A percentile compares a stretch with the other conserved stretches of the same genome.
phyloP scores from a whole-genome alignment of 306 rosid species.

The Bauhinia variegata region DNA sequence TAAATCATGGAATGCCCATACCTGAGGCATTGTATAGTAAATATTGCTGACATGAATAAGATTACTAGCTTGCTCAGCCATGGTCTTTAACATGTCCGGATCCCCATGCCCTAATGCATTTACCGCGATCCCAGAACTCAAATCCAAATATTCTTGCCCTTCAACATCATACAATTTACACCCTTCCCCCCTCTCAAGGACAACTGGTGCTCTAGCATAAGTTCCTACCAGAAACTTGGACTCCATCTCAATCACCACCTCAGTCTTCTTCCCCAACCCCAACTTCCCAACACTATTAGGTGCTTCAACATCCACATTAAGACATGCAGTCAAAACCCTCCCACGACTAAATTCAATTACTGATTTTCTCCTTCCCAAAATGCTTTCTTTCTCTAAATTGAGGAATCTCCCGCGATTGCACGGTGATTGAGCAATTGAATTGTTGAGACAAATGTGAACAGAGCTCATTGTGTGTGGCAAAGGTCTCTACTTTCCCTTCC shows the following conservation, averaged over 20 bases:
- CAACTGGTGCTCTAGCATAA: conserved; percentile 79
- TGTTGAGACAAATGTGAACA: conserved; percentile 31
- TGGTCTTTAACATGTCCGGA: conserved; percentile 76
- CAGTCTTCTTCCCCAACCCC: conserved; percentile 36
- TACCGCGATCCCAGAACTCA: conserved; percentile 81
- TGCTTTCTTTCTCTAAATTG: conserved; percentile 7
- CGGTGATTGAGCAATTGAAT: conserved; percentile 37
- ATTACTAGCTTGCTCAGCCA: conserved; percentile 62
- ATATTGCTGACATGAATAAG: conserved; percentile 89
- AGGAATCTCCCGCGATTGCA: conserved; percentile 21
- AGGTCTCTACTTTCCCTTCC: too few relatives aligned
- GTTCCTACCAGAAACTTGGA: conserved; percentile 70
- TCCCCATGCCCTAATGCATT: conserved; percentile 86
- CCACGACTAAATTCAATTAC: conserved; percentile 7
- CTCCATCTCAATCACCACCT: conserved; percentile 71
- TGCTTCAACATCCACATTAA: conserved; percentile 42
- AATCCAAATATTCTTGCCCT: conserved; percentile 79
- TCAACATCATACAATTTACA: conserved; percentile 75
- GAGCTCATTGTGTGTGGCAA: conserved; percentile 37
- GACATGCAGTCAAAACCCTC: conserved; percentile 35
- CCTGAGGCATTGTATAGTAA: conserved; percentile 82
- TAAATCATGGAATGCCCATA: conserved; percentile 17
- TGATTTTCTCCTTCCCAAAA: not conserved
- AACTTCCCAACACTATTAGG: conserved; percentile 28
- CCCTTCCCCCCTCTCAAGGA: conserved; percentile 71